Conservation (phyloP, 768 basidiomycete species). For the Psilocybe cubensis region DNA sequence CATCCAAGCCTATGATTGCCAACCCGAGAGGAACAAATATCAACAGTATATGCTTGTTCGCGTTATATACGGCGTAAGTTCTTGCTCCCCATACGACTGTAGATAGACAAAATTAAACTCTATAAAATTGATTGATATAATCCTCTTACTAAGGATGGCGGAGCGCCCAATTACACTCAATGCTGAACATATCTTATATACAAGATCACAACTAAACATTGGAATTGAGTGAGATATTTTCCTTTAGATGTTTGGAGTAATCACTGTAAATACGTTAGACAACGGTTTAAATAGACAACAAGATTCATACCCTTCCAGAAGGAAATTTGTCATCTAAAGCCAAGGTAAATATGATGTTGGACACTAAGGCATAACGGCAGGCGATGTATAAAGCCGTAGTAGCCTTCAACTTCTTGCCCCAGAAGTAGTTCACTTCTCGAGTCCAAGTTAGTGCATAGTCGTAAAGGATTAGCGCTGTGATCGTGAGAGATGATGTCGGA, state of each 20-base stretch:
- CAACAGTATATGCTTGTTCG: slow-evolving; percentile 5
- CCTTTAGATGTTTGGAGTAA: neutral
- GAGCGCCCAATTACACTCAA: slow-evolving; percentile 19
- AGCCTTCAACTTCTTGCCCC: slow-evolving; percentile 9
- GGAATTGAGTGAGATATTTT: neutral
- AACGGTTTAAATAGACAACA: neutral
- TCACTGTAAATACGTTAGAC: neutral
- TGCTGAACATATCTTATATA: slow-evolving; percentile 14
- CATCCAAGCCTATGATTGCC: slow-evolving; percentile 5
- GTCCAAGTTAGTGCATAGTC: slow-evolving; percentile 18
- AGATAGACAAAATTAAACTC: too few relatives aligned
- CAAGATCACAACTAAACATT: slow-evolving; percentile 12
- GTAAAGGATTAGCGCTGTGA: slow-evolving; percentile 16
- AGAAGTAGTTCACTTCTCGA: slow-evolving; percentile 19
- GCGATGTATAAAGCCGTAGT: slow-evolving; percentile 18
- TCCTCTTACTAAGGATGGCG: slow-evolving; percentile 15
- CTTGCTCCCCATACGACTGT: slow-evolving; percentile 17
- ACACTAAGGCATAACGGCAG: slow-evolving; percentile 18
- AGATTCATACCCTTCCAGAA: slow-evolving; percentile 9
- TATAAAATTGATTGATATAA: too few relatives aligned
- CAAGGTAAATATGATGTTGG: slow-evolving; percentile 16
- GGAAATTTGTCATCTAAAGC: slow-evolving; percentile 14
- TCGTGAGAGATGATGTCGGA: neutral
- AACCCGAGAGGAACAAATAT: slow-evolving; percentile 6
- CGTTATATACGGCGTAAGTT: slow-evolving; percentile 16